Evolutionary conservation across 176 grass and related monocot species (phyloP), one percentile per base, ranked within the genome.

Genomic region (Tillandsia leiboldiana): DNA sequence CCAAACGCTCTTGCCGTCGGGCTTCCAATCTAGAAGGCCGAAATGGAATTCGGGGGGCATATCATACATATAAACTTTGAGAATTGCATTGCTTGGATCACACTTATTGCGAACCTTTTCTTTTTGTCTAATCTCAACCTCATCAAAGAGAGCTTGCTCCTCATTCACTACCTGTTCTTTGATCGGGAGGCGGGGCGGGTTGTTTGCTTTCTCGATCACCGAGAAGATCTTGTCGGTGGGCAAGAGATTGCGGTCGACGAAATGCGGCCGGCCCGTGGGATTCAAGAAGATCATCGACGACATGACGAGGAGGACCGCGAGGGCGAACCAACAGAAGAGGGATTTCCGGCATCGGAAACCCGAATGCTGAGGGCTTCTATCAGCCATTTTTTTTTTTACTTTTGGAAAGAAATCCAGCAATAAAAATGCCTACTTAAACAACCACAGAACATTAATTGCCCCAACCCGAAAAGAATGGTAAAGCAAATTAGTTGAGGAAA

Each of bases 61-160:
- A 78, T 96, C 88, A 85, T 92, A 96, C 89, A 96, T 83, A 50
- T 89, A 96, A 6, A 96, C 83, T 77, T 76, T 90, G 73, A 92
- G 10, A 3, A 83, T 22, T 10, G 86, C 71, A 9, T 26, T 68
- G 48, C 72, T 51, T 1, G 86, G 79, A 70, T 77, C 75, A 73
- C 93, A 96, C 68, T 74, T 69, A 15, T 71, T 50, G 2, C 17
- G 29, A 26, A 42, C 69, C 52, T 56, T 51, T 33, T 73, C 61
- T 57, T 14, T 13, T 20, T 63, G 70, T 64, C 59, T 48, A 72
- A 63, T 71, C 53, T 65, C 53, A 72, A 63, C 64, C 53, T 65
- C 53, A 51, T 72, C 1, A 8, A 3, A 29, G 14, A 74, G 64
- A 17, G 59, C 1, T 29, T 17, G 14, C 6, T 26, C 48, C 8